These are phyloP conservation scores for Meyerozyma smithsonii DNA, from an alignment of 1,139 yeast genomes.

Conservation along the genomic window DNA sequence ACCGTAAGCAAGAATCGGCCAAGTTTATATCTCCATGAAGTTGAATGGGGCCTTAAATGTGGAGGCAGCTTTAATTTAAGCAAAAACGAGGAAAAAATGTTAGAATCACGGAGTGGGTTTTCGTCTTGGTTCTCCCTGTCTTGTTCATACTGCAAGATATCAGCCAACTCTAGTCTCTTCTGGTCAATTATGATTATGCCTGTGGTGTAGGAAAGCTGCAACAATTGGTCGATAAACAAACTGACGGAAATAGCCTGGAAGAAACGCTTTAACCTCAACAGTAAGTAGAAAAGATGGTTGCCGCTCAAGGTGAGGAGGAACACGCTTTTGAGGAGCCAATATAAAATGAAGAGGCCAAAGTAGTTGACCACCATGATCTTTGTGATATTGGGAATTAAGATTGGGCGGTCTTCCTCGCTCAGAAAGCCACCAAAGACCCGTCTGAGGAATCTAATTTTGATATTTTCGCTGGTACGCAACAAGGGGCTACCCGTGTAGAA, in stretches of 20 bases:
- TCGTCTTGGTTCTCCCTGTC: slow-evolving; percentile 5
- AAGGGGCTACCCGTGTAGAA: slow-evolving; percentile 17
- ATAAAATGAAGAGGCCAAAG: slow-evolving; percentile 13
- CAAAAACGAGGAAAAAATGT: slow-evolving; percentile 23
- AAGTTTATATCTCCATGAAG: slow-evolving; percentile 14
- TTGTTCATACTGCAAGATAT: slow-evolving; percentile 26
- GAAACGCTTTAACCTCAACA: slow-evolving; percentile 14
- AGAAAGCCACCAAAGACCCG: slow-evolving; percentile 3
- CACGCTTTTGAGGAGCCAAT: slow-evolving; percentile 10
- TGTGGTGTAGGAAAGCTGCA: slow-evolving; percentile 60
- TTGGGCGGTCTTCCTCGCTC: neutral
- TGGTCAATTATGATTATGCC: slow-evolving; percentile 66
- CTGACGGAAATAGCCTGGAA: slow-evolving; percentile 25
- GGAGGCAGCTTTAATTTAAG: slow-evolving; percentile 16
- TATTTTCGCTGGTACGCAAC: slow-evolving; percentile 1
- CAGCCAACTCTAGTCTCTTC: slow-evolving; percentile 57
- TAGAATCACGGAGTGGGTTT: slow-evolving; percentile 18
- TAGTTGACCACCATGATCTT: slow-evolving; percentile 11
- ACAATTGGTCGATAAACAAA: slow-evolving; percentile 48
- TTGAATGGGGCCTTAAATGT: slow-evolving; percentile 16
- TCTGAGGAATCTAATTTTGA: slow-evolving; percentile 4
- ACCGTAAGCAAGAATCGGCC: slow-evolving; percentile 1
- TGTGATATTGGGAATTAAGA: slow-evolving; percentile 11
- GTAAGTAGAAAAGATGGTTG: slow-evolving; percentile 15
- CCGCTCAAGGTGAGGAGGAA: slow-evolving; percentile 9